A percentile compares a stretch with the other conserved stretches of the same genome.
These are phyloP conservation scores for Avicennia marina DNA, from an alignment of 257 asterid species.

Conservation along the genomic window DNA sequence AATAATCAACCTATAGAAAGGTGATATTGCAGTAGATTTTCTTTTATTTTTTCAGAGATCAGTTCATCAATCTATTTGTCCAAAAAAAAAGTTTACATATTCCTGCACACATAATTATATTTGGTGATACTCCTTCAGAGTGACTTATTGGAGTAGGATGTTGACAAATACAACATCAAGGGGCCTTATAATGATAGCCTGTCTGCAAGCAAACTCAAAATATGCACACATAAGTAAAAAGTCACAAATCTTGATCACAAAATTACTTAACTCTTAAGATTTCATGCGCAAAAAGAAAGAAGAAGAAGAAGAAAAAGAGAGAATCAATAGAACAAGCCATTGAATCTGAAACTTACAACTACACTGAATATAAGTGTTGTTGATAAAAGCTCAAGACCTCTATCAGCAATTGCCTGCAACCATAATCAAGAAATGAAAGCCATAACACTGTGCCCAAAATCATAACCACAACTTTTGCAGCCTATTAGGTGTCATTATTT, in stretches of 20 bases:
- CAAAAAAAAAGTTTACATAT: not conserved
- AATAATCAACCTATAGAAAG: slow-evolving; percentile 1
- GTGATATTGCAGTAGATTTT: not conserved
- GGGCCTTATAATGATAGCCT: not conserved
- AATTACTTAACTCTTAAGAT: too few relatives aligned
- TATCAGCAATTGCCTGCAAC: slow-evolving; percentile 88
- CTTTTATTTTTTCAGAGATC: not conserved
- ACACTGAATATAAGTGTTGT: slow-evolving; percentile 62
- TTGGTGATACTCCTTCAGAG: too few relatives aligned
- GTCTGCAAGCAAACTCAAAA: too few relatives aligned
- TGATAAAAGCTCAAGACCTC: slow-evolving; percentile 89
- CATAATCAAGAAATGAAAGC: slow-evolving; percentile 6
- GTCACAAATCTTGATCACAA: too few relatives aligned
- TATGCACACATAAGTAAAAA: too few relatives aligned
- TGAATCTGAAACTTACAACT: slow-evolving; percentile 47
- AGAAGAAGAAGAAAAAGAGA: not conserved
- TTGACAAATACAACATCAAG: slow-evolving; percentile 10
- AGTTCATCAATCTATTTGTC: not conserved
- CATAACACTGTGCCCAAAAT: not conserved
- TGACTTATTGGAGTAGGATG: slow-evolving; percentile 5
- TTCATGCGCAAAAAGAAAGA: not conserved
- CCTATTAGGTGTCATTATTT: not conserved
- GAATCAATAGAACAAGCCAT: slow-evolving; percentile 10
- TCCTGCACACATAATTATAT: slow-evolving; percentile 2
- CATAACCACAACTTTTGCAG: not conserved